These are phyloP conservation scores for Cordyceps farinosa DNA, from an alignment of 2,329 filamentous ascomycete species.

Conservation along the genomic window DNA sequence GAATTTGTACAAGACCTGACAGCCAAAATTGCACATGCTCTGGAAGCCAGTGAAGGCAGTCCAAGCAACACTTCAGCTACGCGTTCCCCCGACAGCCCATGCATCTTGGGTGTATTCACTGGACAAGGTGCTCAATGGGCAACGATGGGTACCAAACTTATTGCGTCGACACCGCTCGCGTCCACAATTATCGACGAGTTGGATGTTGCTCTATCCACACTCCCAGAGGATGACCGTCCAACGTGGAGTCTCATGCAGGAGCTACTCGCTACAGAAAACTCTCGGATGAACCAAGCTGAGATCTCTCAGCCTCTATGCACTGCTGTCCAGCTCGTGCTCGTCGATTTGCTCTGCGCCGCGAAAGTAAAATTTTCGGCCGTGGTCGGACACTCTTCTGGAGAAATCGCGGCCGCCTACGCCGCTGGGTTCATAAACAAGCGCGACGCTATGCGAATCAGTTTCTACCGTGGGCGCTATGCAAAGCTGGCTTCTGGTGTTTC, in stretches of 20 bases:
- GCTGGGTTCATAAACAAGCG: constrained; percentile 38
- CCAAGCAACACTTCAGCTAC: too few relatives aligned
- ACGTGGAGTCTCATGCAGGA: constrained; percentile 32
- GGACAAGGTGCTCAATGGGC: constrained; percentile 31
- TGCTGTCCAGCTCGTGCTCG: constrained; percentile 41
- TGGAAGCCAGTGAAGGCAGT: too few relatives aligned
- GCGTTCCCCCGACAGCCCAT: too few relatives aligned
- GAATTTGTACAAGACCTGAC: too few relatives aligned
- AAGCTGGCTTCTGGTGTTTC: constrained; percentile 38
- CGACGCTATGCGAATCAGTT: constrained; percentile 43
- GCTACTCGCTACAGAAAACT: constrained; percentile 26
- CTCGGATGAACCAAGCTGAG: constrained; percentile 31
- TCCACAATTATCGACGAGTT: too few relatives aligned
- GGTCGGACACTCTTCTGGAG: constrained; percentile 40
- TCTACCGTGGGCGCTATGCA: constrained; percentile 36
- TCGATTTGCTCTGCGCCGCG: constrained; percentile 38
- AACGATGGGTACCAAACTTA: constrained; percentile 30
- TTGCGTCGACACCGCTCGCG: too few relatives aligned
- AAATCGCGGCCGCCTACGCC: constrained; percentile 41
- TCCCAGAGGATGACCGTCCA: constrained; percentile 24
- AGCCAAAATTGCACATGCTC: too few relatives aligned
- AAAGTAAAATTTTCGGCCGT: constrained; percentile 34
- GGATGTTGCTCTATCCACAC: too few relatives aligned
- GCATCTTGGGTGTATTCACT: constrained; percentile 28
- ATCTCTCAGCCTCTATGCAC: constrained; percentile 39